A percentile compares a stretch with the other conserved stretches of the same genome.
phyloP scores from a whole-genome alignment of 2,329 filamentous ascomycete genomes.

The Fragosphaeria purpurea region DNA sequence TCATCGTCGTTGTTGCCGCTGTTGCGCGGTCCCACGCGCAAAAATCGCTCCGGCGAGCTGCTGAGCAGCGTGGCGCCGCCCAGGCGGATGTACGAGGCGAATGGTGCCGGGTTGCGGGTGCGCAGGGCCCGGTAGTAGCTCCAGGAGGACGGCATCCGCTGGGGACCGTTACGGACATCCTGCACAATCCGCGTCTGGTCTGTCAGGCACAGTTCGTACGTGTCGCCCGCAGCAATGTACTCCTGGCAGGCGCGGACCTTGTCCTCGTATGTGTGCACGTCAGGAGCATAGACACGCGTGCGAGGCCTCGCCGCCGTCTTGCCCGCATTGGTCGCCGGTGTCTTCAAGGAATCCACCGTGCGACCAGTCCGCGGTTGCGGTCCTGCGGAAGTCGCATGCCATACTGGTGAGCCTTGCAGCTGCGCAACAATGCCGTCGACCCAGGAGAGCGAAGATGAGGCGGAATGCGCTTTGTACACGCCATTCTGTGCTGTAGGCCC shows the following conservation, averaged over 20 bases:
- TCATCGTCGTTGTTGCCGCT: slow-evolving; percentile 28
- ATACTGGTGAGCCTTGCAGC: slow-evolving; percentile 21
- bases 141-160: slow-evolving; percentile 45
- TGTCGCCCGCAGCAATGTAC: slow-evolving; percentile 64
- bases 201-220: slow-evolving; percentile 79
- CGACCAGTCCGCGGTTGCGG: no score
- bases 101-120: slow-evolving; percentile 67
- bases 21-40: slow-evolving; percentile 25
- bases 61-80: slow-evolving; percentile 62
- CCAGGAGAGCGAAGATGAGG: slow-evolving; percentile 24
- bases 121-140: slow-evolving; percentile 62
- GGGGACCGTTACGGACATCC: slow-evolving; percentile 14
- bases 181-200: slow-evolving; percentile 55
- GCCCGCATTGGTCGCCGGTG: neutral
- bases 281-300: slow-evolving; percentile 19
- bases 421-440: slow-evolving; percentile 27
- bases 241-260: slow-evolving; percentile 62
- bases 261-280: slow-evolving; percentile 46
- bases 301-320: slow-evolving; percentile 20
- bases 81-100: slow-evolving; percentile 72
- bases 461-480: no score
- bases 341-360: neutral
- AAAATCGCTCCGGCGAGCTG: slow-evolving; percentile 82
- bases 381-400: slow-evolving; percentile 10
- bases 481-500: slow-evolving; percentile 12